Percentiles rank a stretch among this genome's conserved stretches.
Evolutionary conservation across 441 rosid species (phyloP).

Genomic region (Gossypium schwendimanii): DNA sequence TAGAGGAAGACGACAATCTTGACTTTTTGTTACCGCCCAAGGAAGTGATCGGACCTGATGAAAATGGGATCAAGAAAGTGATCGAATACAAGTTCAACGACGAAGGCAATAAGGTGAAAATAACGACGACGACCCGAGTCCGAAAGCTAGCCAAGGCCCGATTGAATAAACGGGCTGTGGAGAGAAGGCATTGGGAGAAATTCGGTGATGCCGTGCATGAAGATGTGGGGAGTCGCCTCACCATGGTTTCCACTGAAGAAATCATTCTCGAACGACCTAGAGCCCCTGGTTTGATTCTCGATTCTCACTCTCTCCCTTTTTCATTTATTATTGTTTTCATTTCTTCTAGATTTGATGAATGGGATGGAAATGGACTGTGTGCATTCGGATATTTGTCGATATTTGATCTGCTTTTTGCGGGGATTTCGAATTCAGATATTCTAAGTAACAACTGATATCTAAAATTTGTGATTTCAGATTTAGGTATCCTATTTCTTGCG

Average conservation of each 20-base stretch:
- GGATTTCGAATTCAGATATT: too few relatives aligned
- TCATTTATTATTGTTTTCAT: background rate
- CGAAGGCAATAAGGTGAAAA: background rate
- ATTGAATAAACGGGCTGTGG: background rate
- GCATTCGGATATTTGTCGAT: too few relatives aligned
- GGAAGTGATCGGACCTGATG: background rate
- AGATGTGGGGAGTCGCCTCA: background rate
- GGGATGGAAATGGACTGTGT: too few relatives aligned
- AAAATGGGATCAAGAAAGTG: background rate
- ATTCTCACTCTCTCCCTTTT: background rate
- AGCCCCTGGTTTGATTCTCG: background rate
- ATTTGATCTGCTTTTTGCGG: too few relatives aligned
- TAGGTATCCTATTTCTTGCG: background rate
- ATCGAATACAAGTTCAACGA: background rate
- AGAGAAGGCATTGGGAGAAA: background rate
- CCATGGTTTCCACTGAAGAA: background rate
- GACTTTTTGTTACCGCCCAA: background rate
- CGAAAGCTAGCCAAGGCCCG: background rate
- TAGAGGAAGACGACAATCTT: background rate
- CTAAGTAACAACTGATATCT: too few relatives aligned
- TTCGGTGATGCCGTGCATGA: background rate
- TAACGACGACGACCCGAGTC: background rate
- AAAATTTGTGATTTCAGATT: background rate
- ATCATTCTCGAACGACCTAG: background rate
- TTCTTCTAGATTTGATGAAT: too few relatives aligned